Evolutionary conservation across 306 rosid genomes (phyloP).

Genomic region (Fagus sylvatica): DNA sequence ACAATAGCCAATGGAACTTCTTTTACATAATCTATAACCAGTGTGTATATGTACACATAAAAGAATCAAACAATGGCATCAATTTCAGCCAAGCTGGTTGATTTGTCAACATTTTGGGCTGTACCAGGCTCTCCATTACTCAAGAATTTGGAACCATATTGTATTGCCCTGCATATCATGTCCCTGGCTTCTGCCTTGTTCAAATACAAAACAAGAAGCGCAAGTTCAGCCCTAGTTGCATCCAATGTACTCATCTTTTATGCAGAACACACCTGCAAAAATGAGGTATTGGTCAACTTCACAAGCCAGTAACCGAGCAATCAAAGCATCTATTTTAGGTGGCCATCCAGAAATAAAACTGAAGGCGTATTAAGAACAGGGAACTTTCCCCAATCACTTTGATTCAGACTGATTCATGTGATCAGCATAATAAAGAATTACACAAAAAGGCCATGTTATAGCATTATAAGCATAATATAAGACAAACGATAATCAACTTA

Average conservation of each 20-base stretch:
- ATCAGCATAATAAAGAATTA: not conserved
- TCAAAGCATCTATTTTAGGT: no score
- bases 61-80: no score
- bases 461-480: not conserved
- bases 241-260: conserved; percentile 88
- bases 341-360: no score
- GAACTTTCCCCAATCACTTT: no score
- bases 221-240: conserved; percentile 90
- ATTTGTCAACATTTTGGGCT: conserved; percentile 88
- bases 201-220: conserved; percentile 77
- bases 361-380: no score
- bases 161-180: conserved; percentile 98
- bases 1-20: no score
- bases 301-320: not conserved
- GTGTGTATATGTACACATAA: no score
- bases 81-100: conserved; percentile 98
- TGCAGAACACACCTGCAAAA: conserved; percentile 21
- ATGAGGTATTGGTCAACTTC: conserved; percentile 18
- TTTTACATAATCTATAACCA: no score
- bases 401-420: no score
- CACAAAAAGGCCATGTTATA: not conserved
- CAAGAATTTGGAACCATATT: conserved; percentile 93
- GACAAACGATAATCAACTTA: not conserved
- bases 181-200: conserved; percentile 98
- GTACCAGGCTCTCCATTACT: conserved; percentile 92